Conservation (phyloP, 768 basidiomycete genomes). For the Termitomyces titanicus region DNA sequence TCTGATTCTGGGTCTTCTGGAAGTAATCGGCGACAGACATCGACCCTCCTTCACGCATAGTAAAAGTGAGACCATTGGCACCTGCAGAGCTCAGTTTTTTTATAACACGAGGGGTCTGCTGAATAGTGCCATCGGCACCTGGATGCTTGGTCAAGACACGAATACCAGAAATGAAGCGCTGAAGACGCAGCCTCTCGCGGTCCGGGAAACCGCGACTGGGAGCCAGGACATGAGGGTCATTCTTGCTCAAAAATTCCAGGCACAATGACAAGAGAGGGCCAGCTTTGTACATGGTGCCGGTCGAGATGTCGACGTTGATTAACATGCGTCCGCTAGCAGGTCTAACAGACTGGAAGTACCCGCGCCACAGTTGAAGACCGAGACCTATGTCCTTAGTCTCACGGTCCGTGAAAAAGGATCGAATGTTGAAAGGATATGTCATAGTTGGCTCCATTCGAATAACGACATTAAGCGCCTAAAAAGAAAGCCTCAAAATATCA, state of each 20-base stretch:
- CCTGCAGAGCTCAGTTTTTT: conserved; percentile 54
- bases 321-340: conserved; percentile 56
- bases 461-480: conserved; percentile 65
- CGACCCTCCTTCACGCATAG: conserved; percentile 48
- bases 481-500: neutral
- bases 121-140: conserved; percentile 23
- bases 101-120: conserved; percentile 51
- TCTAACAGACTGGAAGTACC: conserved; percentile 70
- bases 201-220: conserved; percentile 46
- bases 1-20: conserved; percentile 43
- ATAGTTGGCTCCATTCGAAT: conserved; percentile 67
- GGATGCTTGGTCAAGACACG: conserved; percentile 41
- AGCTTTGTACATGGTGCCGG: conserved; percentile 66
- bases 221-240: conserved; percentile 31
- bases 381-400: conserved; percentile 46
- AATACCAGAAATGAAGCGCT: conserved; percentile 53
- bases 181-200: conserved; percentile 50
- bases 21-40: conserved; percentile 65
- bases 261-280: conserved; percentile 53
- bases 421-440: conserved; percentile 66
- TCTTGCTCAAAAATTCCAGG: conserved; percentile 41
- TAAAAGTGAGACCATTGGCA: conserved; percentile 53
- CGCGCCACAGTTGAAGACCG: conserved; percentile 66
- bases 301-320: conserved; percentile 72
- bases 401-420: conserved; percentile 63